Evolutionary conservation across 2,329 filamentous ascomycete species (phyloP), one percentile per base, ranked within the genome.

Genomic region (Akanthomyces lecanii): DNA sequence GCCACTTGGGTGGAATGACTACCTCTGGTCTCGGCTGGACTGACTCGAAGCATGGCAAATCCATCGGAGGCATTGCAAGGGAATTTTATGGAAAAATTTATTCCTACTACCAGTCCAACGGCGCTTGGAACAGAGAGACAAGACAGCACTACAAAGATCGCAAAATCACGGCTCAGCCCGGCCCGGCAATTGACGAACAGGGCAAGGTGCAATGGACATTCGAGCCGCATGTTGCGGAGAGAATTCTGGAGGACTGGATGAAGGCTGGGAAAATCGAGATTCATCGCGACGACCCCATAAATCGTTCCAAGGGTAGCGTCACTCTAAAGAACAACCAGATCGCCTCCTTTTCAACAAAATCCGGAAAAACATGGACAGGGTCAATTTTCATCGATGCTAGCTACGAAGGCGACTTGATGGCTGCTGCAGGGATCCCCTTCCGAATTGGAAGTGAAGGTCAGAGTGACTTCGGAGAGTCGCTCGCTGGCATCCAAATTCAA

Each of bases 381-480:
- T 28, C 21, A 14, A 64, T 69, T 38, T 68, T 71, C 50, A 65
- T 71, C 38, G 69, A 71, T 30, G 69, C 68, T 6, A 67, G 67
- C 12, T 71, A 71, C 45, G 69, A 71, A 33, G 69, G 69, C 10
- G 69, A 71, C 42, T 62, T 71, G 3, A 64, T 70, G 40, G 69
- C 67, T 14, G 67, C 67, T 5, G 64, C 66, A 2, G 38, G 38
- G 5, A 56, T 56, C 23, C 38, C 53, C 10, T 56, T 28, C 4
- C 44, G 47, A 33, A 61, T 61, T 23, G 38, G 47, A 54, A 56
- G 53, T 10, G 38, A 56, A 33, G 23, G 38, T 18, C 33, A 33
- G 16, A 45, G 42, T 16, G 53, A 42, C 7, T 56, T 56, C 23
- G 53, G 38, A 18, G 53, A 56, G 36, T 56, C 36, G 2, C 53